Base-by-base conservation (phyloP, 805 yeast species). In the Torulaspora delbrueckii region DNA sequence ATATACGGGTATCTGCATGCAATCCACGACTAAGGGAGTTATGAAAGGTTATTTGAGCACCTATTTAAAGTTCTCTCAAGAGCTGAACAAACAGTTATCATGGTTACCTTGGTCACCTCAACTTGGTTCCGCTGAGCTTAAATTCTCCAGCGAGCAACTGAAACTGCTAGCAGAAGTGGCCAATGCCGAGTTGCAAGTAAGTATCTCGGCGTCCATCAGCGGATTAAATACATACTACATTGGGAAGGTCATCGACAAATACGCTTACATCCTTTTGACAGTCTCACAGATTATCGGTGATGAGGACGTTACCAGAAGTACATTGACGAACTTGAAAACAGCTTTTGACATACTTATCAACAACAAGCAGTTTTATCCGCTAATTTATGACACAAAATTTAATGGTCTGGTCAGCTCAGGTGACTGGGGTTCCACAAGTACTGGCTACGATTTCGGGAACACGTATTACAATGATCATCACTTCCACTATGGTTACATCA, bases 391-490 rank as follows among this genome's bases (percentile, higher is more conserved):
- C 56, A 76, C 81, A 6, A 73, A 65, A 47, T 78, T 66, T 56
- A 72, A 73, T 36, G 84, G 84, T 46, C 68, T 80, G 10, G 75
- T 81, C n/a, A 74, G 83, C 1, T 66, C 76, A 31, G 62, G 63
- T 13, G 60, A 55, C 37, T 54, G 55, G 52, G 76, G 75, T 8
- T 63, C 73, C 18, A 73, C 74, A 43, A 71, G 68, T 41, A 66
- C 73, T 18, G 65, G 67, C 33, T 72, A 72, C 32, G 84, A 81
- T 57, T 87, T 74, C 61, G 95, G 95, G 38, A 76, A 83, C 61
- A 77, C 85, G 19, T 84, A 77, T 62, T 86, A 86, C 66, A 86
- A 86, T 55, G 95, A 87, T 58, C 95, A 87, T 57, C 93, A 86
- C 60, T 87, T 86, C 75, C 95, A 87, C 62, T 87, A 84, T 58